These are phyloP conservation scores for Stagonosporopsis vannaccii DNA, from an alignment of 2,329 filamentous ascomycete species.

Conservation along the genomic window DNA sequence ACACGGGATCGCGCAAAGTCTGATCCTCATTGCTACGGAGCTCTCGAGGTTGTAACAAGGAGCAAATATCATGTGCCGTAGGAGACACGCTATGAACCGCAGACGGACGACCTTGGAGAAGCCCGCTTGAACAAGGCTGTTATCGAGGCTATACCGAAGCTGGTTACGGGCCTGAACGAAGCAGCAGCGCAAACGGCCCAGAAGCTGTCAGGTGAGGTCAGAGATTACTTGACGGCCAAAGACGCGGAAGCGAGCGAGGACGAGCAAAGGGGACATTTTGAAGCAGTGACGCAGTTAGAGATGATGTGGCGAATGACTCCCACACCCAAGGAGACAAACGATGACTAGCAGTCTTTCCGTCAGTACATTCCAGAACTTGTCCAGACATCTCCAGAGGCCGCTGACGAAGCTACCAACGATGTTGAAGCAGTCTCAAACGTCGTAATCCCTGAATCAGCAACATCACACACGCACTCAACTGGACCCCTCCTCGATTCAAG, in stretches of 20 bases:
- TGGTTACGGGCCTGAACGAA: not conserved
- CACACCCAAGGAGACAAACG: not conserved
- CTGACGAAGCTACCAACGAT: too few species aligned
- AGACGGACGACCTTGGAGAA: not conserved
- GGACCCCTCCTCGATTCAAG: not conserved
- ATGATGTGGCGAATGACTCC: not conserved
- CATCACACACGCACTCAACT: not conserved
- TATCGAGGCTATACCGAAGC: not conserved
- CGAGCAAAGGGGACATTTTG: not conserved
- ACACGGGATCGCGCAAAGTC: not conserved
- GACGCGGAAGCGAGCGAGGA: not conserved
- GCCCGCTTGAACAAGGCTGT: constrained; percentile 1
- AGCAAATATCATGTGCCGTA: not conserved
- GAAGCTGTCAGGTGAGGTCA: not conserved
- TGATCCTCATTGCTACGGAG: not conserved
- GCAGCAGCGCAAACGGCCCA: not conserved
- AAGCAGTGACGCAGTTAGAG: not conserved
- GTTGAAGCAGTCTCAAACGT: not conserved
- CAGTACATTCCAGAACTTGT: not conserved
- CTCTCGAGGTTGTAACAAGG: not conserved
- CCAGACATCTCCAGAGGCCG: not conserved
- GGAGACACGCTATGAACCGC: constrained; percentile 10
- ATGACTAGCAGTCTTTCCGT: not conserved
- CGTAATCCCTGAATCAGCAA: not conserved
- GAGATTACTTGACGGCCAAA: not conserved